Percentiles rank a stretch among this genome's conserved stretches.
Conservation (phyloP, 345 rosid genomes). For the Moringa oleifera region DNA sequence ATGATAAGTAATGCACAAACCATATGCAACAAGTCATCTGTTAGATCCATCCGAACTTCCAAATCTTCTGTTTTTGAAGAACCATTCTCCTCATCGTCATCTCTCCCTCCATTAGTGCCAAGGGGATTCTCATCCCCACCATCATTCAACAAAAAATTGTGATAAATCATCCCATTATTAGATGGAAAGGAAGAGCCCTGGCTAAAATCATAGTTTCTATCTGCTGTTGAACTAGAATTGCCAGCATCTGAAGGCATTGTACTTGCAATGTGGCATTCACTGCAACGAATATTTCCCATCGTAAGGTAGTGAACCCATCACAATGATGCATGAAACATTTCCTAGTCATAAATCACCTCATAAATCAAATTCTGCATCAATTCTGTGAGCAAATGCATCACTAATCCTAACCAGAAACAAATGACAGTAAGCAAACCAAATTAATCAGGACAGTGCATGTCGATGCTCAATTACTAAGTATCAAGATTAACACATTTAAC, state of each 20-base stretch:
- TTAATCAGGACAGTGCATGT: too few relatives aligned
- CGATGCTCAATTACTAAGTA: too few relatives aligned
- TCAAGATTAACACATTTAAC: too few relatives aligned
- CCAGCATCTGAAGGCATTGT: constrained; percentile 31
- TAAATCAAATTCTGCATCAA: background rate
- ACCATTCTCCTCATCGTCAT: constrained; percentile 39
- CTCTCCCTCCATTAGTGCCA: constrained; percentile 35
- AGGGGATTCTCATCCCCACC: constrained; percentile 35
- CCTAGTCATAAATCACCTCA: background rate
- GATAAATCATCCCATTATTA: constrained; percentile 42
- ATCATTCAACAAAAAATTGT: constrained; percentile 56
- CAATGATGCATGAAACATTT: too few relatives aligned
- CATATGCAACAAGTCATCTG: constrained; percentile 92
- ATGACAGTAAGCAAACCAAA: background rate
- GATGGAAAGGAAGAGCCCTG: constrained; percentile 28
- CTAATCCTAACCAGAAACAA: background rate
- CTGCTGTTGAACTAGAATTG: constrained; percentile 29
- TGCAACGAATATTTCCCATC: constrained; percentile 22
- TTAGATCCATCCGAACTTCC: constrained; percentile 83
- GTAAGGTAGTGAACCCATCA: background rate
- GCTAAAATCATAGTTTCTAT: constrained; percentile 28
- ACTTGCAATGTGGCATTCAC: constrained; percentile 27
- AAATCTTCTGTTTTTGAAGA: constrained; percentile 43
- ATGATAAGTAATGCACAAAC: constrained; percentile 27
- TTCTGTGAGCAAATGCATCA: background rate